Conservation (phyloP, 495 filamentous ascomycete species). For the Entonaema liquescens region DNA sequence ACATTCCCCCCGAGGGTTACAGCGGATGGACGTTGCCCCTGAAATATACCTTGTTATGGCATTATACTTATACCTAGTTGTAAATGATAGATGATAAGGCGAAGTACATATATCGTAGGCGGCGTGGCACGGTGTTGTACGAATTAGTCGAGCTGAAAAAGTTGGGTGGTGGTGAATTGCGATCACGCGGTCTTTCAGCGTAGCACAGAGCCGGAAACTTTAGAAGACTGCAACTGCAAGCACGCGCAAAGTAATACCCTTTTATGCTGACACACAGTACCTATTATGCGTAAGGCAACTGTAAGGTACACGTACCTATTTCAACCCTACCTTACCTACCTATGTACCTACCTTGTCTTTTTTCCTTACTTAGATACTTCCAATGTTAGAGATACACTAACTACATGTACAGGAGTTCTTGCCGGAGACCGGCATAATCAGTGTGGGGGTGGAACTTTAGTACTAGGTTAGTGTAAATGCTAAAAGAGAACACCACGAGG, state of each 20-base stretch:
- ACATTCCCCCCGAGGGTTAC: neutral
- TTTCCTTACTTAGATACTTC: no score
- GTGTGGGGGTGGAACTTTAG: neutral
- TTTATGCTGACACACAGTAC: neutral
- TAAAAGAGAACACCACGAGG: conserved; percentile 1
- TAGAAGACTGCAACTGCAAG: no score
- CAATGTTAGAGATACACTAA: no score
- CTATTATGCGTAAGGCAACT: no score
- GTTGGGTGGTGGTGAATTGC: neutral
- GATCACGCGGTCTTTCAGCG: conserved; percentile 4
- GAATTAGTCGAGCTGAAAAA: neutral
- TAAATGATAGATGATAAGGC: neutral
- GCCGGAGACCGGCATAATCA: conserved; percentile 6
- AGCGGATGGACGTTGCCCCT: neutral
- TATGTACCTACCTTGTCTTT: no score
- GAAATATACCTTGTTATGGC: neutral
- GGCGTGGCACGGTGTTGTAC: neutral
- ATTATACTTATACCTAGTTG: neutral
- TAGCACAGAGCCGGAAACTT: neutral
- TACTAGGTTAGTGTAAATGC: neutral
- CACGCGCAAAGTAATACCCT: neutral
- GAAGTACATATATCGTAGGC: neutral
- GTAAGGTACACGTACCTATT: neutral
- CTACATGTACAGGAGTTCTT: neutral
- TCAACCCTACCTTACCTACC: neutral